A percentile compares a stretch with the other conserved stretches of the same genome.
These are phyloP conservation scores for Myriangium duriaei DNA, from an alignment of 2,329 filamentous ascomycete species.

Conservation along the genomic window DNA sequence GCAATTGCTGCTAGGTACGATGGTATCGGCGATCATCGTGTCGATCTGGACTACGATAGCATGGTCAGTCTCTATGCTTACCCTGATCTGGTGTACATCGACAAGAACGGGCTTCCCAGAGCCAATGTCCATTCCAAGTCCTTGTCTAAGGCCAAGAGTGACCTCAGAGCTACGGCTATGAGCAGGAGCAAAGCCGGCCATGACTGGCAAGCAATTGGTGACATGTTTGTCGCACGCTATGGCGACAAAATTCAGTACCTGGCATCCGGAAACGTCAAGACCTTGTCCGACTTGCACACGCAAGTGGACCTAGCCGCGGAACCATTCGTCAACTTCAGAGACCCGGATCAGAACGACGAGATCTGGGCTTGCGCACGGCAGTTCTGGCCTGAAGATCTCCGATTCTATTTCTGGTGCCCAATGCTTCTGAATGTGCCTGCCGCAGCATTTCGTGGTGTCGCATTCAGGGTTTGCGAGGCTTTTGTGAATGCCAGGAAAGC, in stretches of 20 bases:
- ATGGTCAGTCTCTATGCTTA: slow-evolving; percentile 38
- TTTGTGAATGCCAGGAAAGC: slow-evolving; percentile 18
- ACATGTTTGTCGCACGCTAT: slow-evolving; percentile 54
- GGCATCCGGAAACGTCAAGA: slow-evolving; percentile 15
- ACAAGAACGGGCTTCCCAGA: slow-evolving; percentile 25
- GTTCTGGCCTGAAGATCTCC: slow-evolving; percentile 19
- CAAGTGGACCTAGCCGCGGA: slow-evolving; percentile 21
- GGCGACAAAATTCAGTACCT: slow-evolving; percentile 39
- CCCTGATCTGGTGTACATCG: slow-evolving; percentile 22
- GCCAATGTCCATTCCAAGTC: slow-evolving; percentile 23
- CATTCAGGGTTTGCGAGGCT: slow-evolving; percentile 23
- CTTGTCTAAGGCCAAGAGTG: slow-evolving; percentile 20
- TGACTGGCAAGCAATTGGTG: slow-evolving; percentile 56
- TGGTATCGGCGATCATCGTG: slow-evolving; percentile 32
- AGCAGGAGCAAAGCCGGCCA: slow-evolving; percentile 18
- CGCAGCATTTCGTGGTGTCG: slow-evolving; percentile 20
- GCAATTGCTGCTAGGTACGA: slow-evolving; percentile 32
- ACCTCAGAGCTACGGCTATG: slow-evolving; percentile 13
- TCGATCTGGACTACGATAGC: slow-evolving; percentile 34
- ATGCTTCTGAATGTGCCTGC: slow-evolving; percentile 17
- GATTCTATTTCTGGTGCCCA: slow-evolving; percentile 14
- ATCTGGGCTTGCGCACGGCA: slow-evolving; percentile 37
- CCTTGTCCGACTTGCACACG: slow-evolving; percentile 15
- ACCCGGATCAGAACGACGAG: slow-evolving; percentile 28
- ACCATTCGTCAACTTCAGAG: slow-evolving; percentile 28